These are phyloP conservation scores for Penicillium griseofulvum DNA, from an alignment of 2,329 filamentous ascomycete species.

Conservation along the genomic window DNA sequence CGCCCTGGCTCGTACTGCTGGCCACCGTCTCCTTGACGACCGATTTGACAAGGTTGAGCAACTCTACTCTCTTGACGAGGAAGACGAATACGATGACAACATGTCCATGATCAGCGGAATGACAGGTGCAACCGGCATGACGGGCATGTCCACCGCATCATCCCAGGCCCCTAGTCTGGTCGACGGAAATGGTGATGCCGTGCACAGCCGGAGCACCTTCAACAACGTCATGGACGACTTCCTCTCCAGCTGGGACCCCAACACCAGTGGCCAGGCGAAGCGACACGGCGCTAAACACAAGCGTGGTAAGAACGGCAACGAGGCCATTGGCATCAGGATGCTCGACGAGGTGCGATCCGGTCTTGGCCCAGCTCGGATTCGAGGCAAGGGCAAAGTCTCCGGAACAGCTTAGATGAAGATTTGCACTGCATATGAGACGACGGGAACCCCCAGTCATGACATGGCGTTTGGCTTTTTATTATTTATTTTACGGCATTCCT, in stretches of 20 bases:
- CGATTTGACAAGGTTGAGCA: conserved; percentile 91
- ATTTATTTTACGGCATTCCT: conserved; percentile 17
- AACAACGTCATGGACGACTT: conserved; percentile 93
- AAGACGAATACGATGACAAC: conserved; percentile 52
- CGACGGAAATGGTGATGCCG: conserved; percentile 37
- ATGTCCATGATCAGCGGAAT: conserved; percentile 51
- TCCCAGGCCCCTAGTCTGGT: conserved; percentile 62
- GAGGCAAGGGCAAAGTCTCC: conserved; percentile 22
- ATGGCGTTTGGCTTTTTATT: conserved; percentile 25
- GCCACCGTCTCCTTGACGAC: conserved; percentile 77
- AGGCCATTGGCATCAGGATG: conserved; percentile 79
- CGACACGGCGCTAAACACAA: conserved; percentile 51
- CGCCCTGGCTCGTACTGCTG: conserved; percentile 81
- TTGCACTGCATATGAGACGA: conserved; percentile 23
- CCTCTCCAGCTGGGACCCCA: conserved; percentile 60
- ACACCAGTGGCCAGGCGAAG: conserved; percentile 42
- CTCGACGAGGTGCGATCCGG: conserved; percentile 83
- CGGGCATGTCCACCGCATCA: conserved; percentile 48
- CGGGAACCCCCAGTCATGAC: conserved; percentile 21
- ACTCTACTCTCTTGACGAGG: conserved; percentile 65
- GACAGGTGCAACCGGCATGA: conserved; percentile 58
- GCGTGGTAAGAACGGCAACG: conserved; percentile 73
- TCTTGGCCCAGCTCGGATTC: conserved; percentile 71
- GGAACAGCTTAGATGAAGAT: conserved; percentile 31
- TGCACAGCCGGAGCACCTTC: conserved; percentile 73